These are phyloP conservation scores for Dipodascopsis tothii DNA, from an alignment of 805 yeast species.

Conservation along the genomic window DNA sequence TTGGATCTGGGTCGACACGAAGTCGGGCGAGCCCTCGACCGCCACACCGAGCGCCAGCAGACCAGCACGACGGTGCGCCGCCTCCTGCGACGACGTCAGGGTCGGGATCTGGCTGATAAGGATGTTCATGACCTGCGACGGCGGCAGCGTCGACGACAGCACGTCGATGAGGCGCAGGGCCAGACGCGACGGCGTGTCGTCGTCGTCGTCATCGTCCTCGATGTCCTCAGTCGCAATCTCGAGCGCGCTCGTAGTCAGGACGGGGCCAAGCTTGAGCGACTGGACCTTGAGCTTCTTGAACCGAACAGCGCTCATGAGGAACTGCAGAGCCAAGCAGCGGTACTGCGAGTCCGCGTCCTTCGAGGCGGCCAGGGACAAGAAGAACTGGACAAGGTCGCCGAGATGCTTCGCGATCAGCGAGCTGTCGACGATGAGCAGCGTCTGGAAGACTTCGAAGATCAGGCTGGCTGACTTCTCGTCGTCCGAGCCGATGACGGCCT, in stretches of 20 bases:
- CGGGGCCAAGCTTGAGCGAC: slow-evolving; percentile 76
- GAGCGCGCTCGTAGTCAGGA: slow-evolving; percentile 63
- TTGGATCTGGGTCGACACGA: slow-evolving; percentile 63
- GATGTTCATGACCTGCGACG: slow-evolving; percentile 81
- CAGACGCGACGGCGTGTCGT: slow-evolving; percentile 65
- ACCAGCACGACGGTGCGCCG: slow-evolving; percentile 80
- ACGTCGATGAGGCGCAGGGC: slow-evolving; percentile 74
- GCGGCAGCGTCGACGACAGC: slow-evolving; percentile 79
- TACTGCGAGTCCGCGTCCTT: slow-evolving; percentile 63
- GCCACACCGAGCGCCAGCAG: slow-evolving; percentile 73
- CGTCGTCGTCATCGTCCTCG: slow-evolving; percentile 82
- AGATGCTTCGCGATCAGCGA: slow-evolving; percentile 71
- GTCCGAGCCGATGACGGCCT: slow-evolving; percentile 59
- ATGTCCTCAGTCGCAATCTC: slow-evolving; percentile 67
- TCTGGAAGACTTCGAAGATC: slow-evolving; percentile 78
- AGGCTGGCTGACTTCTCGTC: slow-evolving; percentile 67
- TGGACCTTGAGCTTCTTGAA: slow-evolving; percentile 75
- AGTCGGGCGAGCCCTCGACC: slow-evolving; percentile 92
- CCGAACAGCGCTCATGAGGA: slow-evolving; percentile 68
- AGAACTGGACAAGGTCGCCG: slow-evolving; percentile 58
- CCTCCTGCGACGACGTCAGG: slow-evolving; percentile 46
- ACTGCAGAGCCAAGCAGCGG: slow-evolving; percentile 76
- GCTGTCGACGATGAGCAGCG: slow-evolving; percentile 66
- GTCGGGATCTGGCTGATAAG: slow-evolving; percentile 45
- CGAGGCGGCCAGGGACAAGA: slow-evolving; percentile 59